Conservation (phyloP, 2,329 filamentous ascomycete genomes). For the Alternaria viburni region DNA sequence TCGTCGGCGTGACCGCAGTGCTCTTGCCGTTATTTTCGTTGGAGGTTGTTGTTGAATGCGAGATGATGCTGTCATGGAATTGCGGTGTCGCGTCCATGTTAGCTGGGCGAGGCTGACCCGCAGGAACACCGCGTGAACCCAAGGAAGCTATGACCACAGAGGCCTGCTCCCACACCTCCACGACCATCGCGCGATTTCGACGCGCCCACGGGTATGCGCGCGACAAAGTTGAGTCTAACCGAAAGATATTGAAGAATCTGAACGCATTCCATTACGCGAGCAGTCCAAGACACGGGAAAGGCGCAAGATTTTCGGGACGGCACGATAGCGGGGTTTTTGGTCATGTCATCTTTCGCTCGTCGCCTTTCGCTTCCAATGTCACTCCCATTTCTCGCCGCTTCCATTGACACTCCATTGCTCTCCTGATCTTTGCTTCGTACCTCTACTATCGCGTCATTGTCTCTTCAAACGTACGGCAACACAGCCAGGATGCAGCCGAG, state of each 20-base stretch:
- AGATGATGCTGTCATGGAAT: not conserved
- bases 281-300: constrained; percentile 1
- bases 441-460: not conserved
- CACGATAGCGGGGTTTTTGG: not conserved
- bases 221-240: not conserved
- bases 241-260: not conserved
- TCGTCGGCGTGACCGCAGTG: not conserved
- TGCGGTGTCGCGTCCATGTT: not conserved
- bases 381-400: not conserved
- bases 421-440: not conserved
- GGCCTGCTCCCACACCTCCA: not conserved
- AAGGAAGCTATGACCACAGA: not conserved
- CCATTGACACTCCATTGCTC: not conserved
- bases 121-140: not conserved
- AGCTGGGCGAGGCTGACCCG: not conserved
- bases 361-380: not conserved
- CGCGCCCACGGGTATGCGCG: not conserved
- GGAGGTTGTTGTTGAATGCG: not conserved
- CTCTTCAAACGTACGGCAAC: constrained; percentile 32
- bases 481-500: constrained; percentile 38
- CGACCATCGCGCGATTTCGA: not conserved
- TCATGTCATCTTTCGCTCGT: not conserved
- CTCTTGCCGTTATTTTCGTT: not conserved
- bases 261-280: not conserved
- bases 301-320: constrained; percentile 2